Evolutionary conservation across 768 basidiomycete species (phyloP).

Genomic region (Calvatia gigantea): DNA sequence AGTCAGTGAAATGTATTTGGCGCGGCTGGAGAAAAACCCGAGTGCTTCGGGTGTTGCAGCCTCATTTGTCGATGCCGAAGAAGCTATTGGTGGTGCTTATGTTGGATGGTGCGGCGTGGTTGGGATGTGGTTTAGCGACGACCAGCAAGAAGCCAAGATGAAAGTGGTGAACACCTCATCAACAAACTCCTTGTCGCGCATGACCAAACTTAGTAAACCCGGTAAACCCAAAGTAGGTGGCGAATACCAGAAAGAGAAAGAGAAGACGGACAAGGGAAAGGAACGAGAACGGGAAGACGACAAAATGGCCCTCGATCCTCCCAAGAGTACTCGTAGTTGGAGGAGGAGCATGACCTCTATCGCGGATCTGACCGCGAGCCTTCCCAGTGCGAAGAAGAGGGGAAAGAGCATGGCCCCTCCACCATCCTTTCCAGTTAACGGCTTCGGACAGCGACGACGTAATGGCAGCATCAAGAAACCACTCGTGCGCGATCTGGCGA

Average conservation of each 20-base stretch:
- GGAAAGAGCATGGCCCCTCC: neutral
- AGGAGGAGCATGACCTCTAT: conserved; percentile 22
- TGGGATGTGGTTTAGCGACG: conserved; percentile 39
- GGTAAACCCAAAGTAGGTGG: neutral
- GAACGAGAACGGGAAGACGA: neutral
- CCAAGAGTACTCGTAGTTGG: conserved; percentile 19
- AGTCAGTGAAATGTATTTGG: conserved; percentile 48
- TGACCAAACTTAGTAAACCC: neutral
- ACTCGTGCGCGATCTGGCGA: conserved; percentile 57
- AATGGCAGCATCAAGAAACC: conserved; percentile 17
- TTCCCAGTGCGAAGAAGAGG: neutral
- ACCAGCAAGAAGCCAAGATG: neutral
- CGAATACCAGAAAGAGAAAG: neutral
- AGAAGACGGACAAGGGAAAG: conserved; percentile 3
- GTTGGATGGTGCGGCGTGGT: conserved; percentile 59
- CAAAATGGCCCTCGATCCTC: neutral
- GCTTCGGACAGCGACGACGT: neutral
- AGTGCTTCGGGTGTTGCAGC: conserved; percentile 62
- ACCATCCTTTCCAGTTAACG: neutral
- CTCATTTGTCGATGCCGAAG: conserved; percentile 52
- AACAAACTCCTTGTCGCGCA: neutral
- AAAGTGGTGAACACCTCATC: neutral
- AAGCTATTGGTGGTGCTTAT: conserved; percentile 51
- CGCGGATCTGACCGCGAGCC: conserved; percentile 12
- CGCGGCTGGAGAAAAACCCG: conserved; percentile 52